Evolutionary conservation across 768 basidiomycete genomes (phyloP).

Genomic region (Mycena capillaripes): DNA sequence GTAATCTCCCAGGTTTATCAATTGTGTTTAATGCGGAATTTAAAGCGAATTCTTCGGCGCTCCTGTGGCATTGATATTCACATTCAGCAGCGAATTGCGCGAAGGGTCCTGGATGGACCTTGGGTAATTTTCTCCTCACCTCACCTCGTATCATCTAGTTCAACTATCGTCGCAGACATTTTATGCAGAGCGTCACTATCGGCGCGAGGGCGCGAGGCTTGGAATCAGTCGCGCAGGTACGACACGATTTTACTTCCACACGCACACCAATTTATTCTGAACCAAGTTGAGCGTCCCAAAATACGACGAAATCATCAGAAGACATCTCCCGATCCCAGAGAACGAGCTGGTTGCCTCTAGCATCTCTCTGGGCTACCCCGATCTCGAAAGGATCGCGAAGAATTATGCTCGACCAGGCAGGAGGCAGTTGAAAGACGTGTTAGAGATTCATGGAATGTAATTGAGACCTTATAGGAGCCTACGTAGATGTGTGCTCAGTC

Average conservation of each 20-base stretch:
- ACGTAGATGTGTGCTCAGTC: no score
- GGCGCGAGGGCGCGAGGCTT: slow-evolving; percentile 34
- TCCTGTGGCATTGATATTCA: slow-evolving; percentile 36
- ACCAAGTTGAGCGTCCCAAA: slow-evolving; percentile 23
- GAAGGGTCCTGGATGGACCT: slow-evolving; percentile 36
- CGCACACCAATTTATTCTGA: no score
- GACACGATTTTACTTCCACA: no score
- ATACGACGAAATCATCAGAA: slow-evolving; percentile 28
- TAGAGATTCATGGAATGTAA: slow-evolving; percentile 24
- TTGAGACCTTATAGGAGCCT: no score
- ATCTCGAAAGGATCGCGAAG: slow-evolving; percentile 21
- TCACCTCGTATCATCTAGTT: neutral
- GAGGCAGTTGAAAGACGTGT: slow-evolving; percentile 22
- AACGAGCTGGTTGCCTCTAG: slow-evolving; percentile 26
- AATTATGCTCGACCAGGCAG: slow-evolving; percentile 19
- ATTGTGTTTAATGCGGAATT: neutral
- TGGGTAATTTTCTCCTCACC: slow-evolving; percentile 5
- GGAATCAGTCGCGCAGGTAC: slow-evolving; percentile 29
- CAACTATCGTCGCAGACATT: slow-evolving; percentile 1
- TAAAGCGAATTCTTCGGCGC: slow-evolving; percentile 34
- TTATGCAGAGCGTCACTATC: slow-evolving; percentile 34
- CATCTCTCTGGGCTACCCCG: slow-evolving; percentile 36
- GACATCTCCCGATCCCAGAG: slow-evolving; percentile 32
- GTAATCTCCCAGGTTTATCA: neutral
- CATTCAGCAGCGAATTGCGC: slow-evolving; percentile 18